These are phyloP conservation scores for Nitzschia sp. DNA, from an alignment of 108 stramenopile genomes.

Conservation along the genomic window DNA sequence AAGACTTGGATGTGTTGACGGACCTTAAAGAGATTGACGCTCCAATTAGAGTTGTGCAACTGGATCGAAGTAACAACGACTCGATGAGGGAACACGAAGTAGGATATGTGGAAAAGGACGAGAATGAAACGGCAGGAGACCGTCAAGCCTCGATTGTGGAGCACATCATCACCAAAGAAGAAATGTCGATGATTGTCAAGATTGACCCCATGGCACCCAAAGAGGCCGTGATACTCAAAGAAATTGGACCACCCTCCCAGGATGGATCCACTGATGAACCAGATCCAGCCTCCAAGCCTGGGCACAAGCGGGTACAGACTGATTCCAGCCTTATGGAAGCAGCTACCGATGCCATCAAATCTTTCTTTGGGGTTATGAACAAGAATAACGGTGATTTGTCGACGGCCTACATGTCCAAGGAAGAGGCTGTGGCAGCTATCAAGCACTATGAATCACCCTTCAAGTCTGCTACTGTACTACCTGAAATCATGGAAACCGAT, in stretches of 20 bases:
- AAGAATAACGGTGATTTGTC: conserved; percentile 1
- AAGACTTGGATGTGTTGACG: background rate
- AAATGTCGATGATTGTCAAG: conserved; percentile 23
- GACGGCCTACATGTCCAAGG: conserved; percentile 3
- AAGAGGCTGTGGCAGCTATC: conserved; percentile 17
- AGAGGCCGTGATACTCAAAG: background rate
- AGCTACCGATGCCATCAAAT: conserved; percentile 13
- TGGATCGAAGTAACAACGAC: background rate
- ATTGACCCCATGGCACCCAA: background rate
- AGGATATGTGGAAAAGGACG: conserved; percentile 21
- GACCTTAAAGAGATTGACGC: background rate
- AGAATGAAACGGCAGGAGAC: background rate
- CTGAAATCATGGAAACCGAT: background rate
- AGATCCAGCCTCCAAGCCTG: background rate
- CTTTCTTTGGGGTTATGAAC: conserved; percentile 19
- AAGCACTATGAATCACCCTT: conserved; percentile 9
- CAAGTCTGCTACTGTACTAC: background rate
- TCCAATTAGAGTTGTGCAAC: background rate
- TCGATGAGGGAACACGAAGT: conserved; percentile 10
- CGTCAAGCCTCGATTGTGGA: conserved; percentile 4
- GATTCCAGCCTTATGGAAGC: conserved; percentile 6
- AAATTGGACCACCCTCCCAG: background rate
- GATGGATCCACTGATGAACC: background rate
- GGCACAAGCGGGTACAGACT: background rate
- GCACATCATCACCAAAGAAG: conserved; percentile 18